A percentile compares a stretch with the other conserved stretches of the same genome.
Conservation (phyloP, 352 stramenopile species). For the Phytophthora quininea region DNA sequence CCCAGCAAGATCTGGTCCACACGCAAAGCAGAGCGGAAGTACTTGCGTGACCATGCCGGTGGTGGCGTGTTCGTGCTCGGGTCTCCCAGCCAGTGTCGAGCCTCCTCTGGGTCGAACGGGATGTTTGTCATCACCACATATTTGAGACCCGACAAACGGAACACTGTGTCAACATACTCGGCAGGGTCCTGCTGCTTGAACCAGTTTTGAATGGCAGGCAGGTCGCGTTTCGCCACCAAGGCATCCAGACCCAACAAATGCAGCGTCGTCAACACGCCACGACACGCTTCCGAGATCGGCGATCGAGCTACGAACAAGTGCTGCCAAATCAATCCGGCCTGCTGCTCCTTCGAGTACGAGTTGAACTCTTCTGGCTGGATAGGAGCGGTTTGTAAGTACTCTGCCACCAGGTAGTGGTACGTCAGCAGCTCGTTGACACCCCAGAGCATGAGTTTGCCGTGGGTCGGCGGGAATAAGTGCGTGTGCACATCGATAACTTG, state of each 20-base stretch:
- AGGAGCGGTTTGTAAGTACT: conserved; percentile 92
- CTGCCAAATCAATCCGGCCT: conserved; percentile 91
- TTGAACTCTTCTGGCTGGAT: conserved; percentile 85
- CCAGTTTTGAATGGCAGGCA: conserved; percentile 83
- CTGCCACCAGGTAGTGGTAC: conserved; percentile 95
- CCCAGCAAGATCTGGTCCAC: conserved; percentile 92
- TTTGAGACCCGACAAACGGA: conserved; percentile 70
- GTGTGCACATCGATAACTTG: conserved; percentile 84
- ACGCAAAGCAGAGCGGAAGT: conserved; percentile 90
- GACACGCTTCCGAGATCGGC: conserved; percentile 91
- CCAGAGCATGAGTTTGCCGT: conserved; percentile 92
- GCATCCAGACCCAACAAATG: conserved; percentile 71
- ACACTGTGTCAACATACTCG: conserved; percentile 81
- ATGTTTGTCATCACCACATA: conserved; percentile 97
- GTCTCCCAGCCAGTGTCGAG: conserved; percentile 60
- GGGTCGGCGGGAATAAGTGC: conserved; percentile 91
- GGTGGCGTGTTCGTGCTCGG: conserved; percentile 43
- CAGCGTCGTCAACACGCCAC: conserved; percentile 91
- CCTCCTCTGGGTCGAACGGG: conserved; percentile 77
- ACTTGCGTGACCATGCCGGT: conserved; percentile 58
- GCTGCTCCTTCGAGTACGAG: conserved; percentile 69
- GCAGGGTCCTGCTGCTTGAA: conserved; percentile 77
- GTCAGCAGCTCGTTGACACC: conserved; percentile 94
- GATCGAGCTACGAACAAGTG: conserved; percentile 90
- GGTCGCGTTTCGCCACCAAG: conserved; percentile 72